Percentiles rank a stretch among this genome's conserved stretches.
phyloP scores from a whole-genome alignment of 495 filamentous ascomycete genomes.

The Penicillium argentinense region DNA sequence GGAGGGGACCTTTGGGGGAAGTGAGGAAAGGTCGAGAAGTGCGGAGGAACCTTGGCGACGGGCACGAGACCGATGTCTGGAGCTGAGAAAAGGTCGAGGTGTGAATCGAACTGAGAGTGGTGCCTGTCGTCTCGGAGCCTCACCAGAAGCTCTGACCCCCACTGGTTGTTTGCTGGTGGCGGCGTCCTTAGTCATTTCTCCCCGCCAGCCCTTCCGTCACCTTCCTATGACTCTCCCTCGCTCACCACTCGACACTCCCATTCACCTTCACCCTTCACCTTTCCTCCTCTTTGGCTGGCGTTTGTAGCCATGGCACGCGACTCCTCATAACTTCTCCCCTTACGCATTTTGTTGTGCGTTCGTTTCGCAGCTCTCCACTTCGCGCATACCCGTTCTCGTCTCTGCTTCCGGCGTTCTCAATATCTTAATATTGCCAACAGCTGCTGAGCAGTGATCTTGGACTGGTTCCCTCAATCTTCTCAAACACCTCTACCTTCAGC shows the following conservation, averaged over 20 bases:
- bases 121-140: too few relatives aligned
- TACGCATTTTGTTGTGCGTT: constrained; percentile 15
- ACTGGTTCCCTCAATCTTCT: constrained; percentile 16
- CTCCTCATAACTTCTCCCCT: constrained; percentile 14
- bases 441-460: constrained; percentile 41
- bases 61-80: too few relatives aligned
- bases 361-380: constrained; percentile 5
- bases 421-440: constrained; percentile 27
- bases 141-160: too few relatives aligned
- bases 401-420: constrained; percentile 18
- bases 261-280: constrained; percentile 1
- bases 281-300: not conserved
- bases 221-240: constrained; percentile 15
- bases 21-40: not conserved
- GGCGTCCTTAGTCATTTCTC: constrained; percentile 24
- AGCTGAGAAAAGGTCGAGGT: too few relatives aligned
- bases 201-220: constrained; percentile 13
- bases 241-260: constrained; percentile 1
- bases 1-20: not conserved
- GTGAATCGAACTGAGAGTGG: too few relatives aligned
- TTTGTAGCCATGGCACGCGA: too few relatives aligned
- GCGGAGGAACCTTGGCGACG: not conserved
- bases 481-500: constrained; percentile 5
- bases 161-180: constrained; percentile 13
- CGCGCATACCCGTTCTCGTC: constrained; percentile 10